These are phyloP conservation scores for Chamaecyparis obtusa DNA, from an alignment of 75 land plant genomes.

Conservation along the genomic window DNA sequence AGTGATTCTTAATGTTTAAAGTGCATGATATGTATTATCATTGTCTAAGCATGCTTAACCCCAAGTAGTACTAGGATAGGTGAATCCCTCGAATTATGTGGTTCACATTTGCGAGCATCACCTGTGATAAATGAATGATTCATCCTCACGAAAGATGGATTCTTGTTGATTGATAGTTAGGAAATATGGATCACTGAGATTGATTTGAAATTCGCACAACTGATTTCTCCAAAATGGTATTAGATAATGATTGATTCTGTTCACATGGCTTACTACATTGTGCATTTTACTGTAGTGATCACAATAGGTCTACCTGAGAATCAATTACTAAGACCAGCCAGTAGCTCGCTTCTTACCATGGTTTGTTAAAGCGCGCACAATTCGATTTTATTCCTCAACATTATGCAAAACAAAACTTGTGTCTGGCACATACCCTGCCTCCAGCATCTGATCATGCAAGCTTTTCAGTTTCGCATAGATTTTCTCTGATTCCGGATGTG, in stretches of 20 bases:
- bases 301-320: background rate
- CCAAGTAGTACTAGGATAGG: background rate
- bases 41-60: background rate
- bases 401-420: background rate
- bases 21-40: background rate
- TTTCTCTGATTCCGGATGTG: constrained; percentile 11
- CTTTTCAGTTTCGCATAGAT: constrained; percentile 16
- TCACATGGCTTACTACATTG: background rate
- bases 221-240: background rate
- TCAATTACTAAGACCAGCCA: background rate
- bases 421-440: background rate
- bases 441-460: constrained; percentile 2
- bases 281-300: background rate
- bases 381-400: constrained; percentile 5
- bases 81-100: background rate
- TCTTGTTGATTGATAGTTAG: background rate
- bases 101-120: background rate
- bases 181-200: background rate
- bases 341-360: background rate
- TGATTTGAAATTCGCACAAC: background rate
- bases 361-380: background rate
- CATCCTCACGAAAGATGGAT: background rate
- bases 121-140: background rate
- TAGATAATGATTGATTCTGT: background rate
- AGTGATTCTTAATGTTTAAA: background rate